These are phyloP conservation scores for Solanum medicagineum DNA, from an alignment of 257 asterid species.

Conservation along the genomic window DNA sequence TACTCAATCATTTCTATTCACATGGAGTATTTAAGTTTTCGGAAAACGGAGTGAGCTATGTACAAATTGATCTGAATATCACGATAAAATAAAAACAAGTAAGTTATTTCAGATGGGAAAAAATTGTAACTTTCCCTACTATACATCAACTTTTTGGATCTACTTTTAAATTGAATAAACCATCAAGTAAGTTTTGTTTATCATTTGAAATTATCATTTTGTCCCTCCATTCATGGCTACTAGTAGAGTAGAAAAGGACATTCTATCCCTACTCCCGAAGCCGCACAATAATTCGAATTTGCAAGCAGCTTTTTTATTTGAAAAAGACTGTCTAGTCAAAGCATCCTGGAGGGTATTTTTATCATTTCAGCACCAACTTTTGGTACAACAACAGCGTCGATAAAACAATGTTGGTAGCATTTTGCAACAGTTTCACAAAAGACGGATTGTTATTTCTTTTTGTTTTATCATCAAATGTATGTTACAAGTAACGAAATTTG, in stretches of 20 bases:
- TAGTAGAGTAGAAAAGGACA: neutral
- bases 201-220: neutral
- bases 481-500: neutral
- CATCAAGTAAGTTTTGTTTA: neutral
- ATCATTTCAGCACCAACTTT: neutral
- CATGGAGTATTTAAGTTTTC: too few relatives aligned
- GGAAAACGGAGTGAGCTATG: neutral
- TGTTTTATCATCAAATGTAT: neutral
- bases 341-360: neutral
- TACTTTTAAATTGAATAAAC: neutral
- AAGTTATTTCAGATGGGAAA: too few relatives aligned
- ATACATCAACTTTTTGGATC: neutral
- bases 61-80: accelerated
- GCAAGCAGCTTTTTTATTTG: constrained; percentile 1
- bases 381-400: constrained; percentile 17
- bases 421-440: constrained; percentile 29
- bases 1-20: too few relatives aligned
- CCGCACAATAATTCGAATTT: neutral
- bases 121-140: too few relatives aligned
- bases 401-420: constrained; percentile 24
- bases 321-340: neutral
- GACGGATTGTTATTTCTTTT: constrained; percentile 4
- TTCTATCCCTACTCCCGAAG: neutral
- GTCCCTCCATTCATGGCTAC: neutral
- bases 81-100: too few relatives aligned